Percentiles rank a stretch among this genome's conserved stretches.
phyloP scores from a whole-genome alignment of 768 basidiomycete species.

The Hysterangium stoloniferum region DNA sequence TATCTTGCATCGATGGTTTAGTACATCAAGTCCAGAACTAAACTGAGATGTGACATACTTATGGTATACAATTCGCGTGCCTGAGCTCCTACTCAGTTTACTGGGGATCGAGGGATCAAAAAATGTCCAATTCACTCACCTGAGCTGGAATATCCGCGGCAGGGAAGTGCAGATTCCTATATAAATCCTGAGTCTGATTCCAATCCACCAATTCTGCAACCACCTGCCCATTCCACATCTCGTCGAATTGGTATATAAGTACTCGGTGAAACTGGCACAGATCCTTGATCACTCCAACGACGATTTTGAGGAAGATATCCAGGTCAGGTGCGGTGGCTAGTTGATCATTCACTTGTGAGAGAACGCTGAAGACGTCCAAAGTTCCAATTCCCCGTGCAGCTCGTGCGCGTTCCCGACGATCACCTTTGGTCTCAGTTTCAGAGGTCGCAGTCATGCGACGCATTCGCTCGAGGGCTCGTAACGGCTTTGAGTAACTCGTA shows the following conservation, averaged over 20 bases:
- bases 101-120: background rate
- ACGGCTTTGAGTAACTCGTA: slow-evolving; percentile 55
- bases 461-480: slow-evolving; percentile 63
- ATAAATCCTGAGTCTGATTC: slow-evolving; percentile 65
- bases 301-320: slow-evolving; percentile 61
- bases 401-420: slow-evolving; percentile 12
- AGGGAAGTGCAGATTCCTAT: slow-evolving; percentile 64
- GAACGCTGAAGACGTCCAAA: slow-evolving; percentile 75
- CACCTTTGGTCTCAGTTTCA: slow-evolving; percentile 3
- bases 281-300: slow-evolving; percentile 68
- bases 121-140: slow-evolving; percentile 27
- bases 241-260: slow-evolving; percentile 77
- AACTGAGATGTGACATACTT: slow-evolving; percentile 9
- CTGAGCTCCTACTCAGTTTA: slow-evolving; percentile 8
- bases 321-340: slow-evolving; percentile 58
- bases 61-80: slow-evolving; percentile 16
- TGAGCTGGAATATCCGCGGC: slow-evolving; percentile 63
- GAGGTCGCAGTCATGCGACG: slow-evolving; percentile 35
- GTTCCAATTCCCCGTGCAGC: slow-evolving; percentile 39
- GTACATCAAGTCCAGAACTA: background rate
- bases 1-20: slow-evolving; percentile 37
- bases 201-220: slow-evolving; percentile 78
- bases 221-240: slow-evolving; percentile 70
- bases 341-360: slow-evolving; percentile 54
- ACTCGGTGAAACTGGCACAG: slow-evolving; percentile 77